Conservation (phyloP, 371 early-diverging fungal genomes). For the Capillidium heterosporum region DNA sequence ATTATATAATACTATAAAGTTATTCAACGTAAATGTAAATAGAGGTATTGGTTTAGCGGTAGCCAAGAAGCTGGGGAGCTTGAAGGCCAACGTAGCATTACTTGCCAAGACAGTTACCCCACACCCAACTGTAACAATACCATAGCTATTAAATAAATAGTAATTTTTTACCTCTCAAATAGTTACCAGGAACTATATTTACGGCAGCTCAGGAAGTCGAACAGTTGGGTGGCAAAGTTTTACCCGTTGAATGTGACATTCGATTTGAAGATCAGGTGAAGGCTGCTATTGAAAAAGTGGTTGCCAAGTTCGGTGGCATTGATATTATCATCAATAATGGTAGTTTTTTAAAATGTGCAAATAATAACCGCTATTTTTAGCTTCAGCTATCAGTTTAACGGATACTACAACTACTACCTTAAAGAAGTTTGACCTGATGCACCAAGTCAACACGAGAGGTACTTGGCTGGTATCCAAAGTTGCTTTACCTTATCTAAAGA, state of each 20-base stretch:
- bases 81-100: constrained; percentile 49
- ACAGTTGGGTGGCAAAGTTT: constrained; percentile 48
- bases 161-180: no score
- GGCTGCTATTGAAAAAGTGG: constrained; percentile 40
- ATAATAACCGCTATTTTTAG: constrained; percentile 6
- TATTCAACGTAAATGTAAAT: not conserved
- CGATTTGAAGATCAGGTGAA: constrained; percentile 50
- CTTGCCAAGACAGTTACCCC: constrained; percentile 63
- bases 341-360: not conserved
- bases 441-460: constrained; percentile 57
- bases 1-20: not conserved
- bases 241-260: constrained; percentile 63
- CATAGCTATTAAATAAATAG: not conserved
- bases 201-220: constrained; percentile 52
- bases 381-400: constrained; percentile 50
- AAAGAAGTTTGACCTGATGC: constrained; percentile 67
- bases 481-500: constrained; percentile 39
- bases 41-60: constrained; percentile 61
- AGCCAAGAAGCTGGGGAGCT: constrained; percentile 41
- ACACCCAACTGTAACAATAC: constrained; percentile 34
- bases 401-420: constrained; percentile 32
- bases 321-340: constrained; percentile 64
- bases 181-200: constrained; percentile 13
- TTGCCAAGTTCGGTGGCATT: constrained; percentile 42
- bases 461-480: constrained; percentile 59